Conservation (phyloP, 1,139 yeast genomes). For the Geotrichum candidum region DNA sequence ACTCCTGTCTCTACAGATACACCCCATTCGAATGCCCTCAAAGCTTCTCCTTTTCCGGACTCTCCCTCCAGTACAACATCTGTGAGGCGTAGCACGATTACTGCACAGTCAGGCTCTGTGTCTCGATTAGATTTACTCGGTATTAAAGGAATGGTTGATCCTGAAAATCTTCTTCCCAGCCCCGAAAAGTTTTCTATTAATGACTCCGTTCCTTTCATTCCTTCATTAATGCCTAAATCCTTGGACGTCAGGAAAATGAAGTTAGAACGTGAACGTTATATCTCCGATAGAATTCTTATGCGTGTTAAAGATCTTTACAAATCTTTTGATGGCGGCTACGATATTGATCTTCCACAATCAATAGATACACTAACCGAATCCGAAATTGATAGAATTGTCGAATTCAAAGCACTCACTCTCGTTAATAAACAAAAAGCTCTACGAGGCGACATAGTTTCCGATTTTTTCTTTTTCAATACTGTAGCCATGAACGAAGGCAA, state of each 20-base stretch:
- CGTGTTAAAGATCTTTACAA: slow-evolving; percentile 56
- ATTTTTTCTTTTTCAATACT: slow-evolving; percentile 47
- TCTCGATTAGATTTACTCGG: not conserved
- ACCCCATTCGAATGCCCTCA: not conserved
- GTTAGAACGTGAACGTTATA: slow-evolving; percentile 39
- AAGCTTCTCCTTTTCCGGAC: not conserved
- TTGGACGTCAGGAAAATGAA: slow-evolving; percentile 58
- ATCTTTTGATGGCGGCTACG: slow-evolving; percentile 42
- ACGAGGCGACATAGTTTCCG: slow-evolving; percentile 63
- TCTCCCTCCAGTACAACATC: not conserved
- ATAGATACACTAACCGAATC: slow-evolving; percentile 22
- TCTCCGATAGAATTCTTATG: slow-evolving; percentile 41
- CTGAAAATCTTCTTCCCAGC: not conserved
- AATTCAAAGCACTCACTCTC: slow-evolving; percentile 68
- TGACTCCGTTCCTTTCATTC: slow-evolving; percentile 44
- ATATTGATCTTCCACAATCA: not conserved
- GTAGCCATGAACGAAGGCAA: slow-evolving; percentile 37
- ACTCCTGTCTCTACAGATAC: not conserved
- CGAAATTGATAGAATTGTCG: slow-evolving; percentile 44
- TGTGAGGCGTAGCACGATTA: not conserved
- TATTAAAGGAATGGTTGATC: not conserved
- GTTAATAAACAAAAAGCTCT: slow-evolving; percentile 76
- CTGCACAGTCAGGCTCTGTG: not conserved
- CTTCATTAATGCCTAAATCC: slow-evolving; percentile 74
- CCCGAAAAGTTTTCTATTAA: not conserved